Conservation (phyloP, 2,329 filamentous ascomycete genomes). For the Alternaria hordeiaustralica region DNA sequence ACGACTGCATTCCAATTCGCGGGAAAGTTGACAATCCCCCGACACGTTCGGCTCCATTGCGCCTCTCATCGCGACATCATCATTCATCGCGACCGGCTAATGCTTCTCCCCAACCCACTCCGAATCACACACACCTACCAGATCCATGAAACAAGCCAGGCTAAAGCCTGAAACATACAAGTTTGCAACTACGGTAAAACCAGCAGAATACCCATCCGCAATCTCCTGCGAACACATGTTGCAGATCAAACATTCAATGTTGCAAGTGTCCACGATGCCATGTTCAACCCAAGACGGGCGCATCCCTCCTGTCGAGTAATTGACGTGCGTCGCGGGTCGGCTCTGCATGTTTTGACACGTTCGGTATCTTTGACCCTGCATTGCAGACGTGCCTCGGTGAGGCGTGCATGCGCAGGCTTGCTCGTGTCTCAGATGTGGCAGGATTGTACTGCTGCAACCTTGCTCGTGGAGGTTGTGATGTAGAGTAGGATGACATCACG, state of each 20-base stretch:
- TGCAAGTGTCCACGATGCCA: neutral
- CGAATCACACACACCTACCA: neutral
- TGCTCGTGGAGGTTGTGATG: neutral
- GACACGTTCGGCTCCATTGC: neutral
- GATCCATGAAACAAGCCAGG: slow-evolving; percentile 1
- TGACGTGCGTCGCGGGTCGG: slow-evolving; percentile 17
- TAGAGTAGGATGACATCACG: neutral
- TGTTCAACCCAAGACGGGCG: neutral
- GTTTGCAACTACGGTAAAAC: neutral
- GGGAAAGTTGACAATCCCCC: neutral
- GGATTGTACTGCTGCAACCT: neutral
- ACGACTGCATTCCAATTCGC: neutral
- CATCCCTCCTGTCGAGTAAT: slow-evolving; percentile 20
- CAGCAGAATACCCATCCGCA: neutral
- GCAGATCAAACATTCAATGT: slow-evolving; percentile 7
- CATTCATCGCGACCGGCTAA: neutral
- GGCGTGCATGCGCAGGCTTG: slow-evolving; percentile 8
- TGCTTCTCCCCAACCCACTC: slow-evolving; percentile 1
- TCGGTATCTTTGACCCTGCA: slow-evolving; percentile 11
- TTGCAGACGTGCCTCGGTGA: slow-evolving; percentile 4
- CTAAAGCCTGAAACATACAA: slow-evolving; percentile 6
- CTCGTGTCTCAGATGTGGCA: slow-evolving; percentile 6
- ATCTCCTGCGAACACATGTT: slow-evolving; percentile 16
- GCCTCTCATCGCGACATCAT: slow-evolving; percentile 3
- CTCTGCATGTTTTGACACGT: slow-evolving; percentile 12